phyloP scores from a whole-genome alignment of 2,329 filamentous ascomycete species.

The Cryphonectria radicalis region DNA sequence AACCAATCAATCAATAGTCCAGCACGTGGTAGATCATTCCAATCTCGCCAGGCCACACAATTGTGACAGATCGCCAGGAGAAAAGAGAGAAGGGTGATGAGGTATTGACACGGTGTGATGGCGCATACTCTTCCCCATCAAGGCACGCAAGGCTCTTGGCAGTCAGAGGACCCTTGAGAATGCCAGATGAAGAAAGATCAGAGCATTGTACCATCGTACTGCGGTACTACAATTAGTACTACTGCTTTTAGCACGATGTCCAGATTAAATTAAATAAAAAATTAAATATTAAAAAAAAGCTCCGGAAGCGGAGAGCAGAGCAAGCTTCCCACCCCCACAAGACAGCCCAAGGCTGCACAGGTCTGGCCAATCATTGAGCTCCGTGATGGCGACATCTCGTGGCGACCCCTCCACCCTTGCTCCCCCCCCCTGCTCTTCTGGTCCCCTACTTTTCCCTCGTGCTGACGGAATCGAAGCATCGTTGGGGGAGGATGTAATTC shows the following conservation, averaged over 20 bases:
- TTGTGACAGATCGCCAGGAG: not conserved
- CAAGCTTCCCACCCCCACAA: slow-evolving; percentile 5
- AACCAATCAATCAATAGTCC: not conserved
- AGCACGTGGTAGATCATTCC: no score
- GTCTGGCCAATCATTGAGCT: slow-evolving; percentile 25
- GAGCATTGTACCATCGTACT: not conserved
- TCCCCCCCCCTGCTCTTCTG: not conserved
- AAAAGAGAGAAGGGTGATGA: not conserved
- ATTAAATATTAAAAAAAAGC: not conserved
- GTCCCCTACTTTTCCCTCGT: not conserved
- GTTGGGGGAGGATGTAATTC: slow-evolving; percentile 9
- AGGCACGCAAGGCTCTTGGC: not conserved
- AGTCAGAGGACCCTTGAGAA: not conserved
- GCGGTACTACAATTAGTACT: not conserved
- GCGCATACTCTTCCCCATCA: not conserved
- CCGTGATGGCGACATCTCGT: slow-evolving; percentile 26
- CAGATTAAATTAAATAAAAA: not conserved
- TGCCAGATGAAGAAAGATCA: not conserved
- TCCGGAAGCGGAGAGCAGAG: slow-evolving; percentile 17
- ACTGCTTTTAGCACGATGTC: not conserved
- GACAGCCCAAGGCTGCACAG: not conserved
- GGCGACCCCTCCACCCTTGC: slow-evolving; percentile 21
- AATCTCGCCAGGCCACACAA: not conserved
- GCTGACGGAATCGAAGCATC: slow-evolving; percentile 3
- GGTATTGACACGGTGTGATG: not conserved